Evolutionary conservation across 345 rosid species (phyloP), one percentile per base, ranked within the genome.

Genomic region (Conringia planisiliqua): DNA sequence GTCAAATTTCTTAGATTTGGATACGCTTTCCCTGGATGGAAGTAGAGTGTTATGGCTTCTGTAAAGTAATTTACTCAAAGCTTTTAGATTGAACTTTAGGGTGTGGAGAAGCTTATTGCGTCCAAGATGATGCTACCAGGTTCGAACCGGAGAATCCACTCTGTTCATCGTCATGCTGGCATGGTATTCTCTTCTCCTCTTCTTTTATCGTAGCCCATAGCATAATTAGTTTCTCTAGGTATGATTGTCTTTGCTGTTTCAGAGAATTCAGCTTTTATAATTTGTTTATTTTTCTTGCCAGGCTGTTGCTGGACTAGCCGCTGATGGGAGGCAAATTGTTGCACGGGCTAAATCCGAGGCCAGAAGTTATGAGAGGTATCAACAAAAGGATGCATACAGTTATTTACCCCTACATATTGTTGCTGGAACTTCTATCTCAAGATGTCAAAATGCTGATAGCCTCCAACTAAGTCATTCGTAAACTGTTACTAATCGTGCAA

Each of bases 271-370:
- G 10, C 11, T 36, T 36, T 36, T 32, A 6, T 32, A 4, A 8
- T 36, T 9, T 36, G 9, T 9, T 36, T 36, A 9, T 1, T 6
- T 36, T 11, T 8, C 3, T 35, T 78, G 48, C 65, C 75, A 94
- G 99, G 96, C 97, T 77, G 99, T 94, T 65, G 96, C 97, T 62
- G 99, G 99, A 43, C 86, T 94, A 75, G 99, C 99, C 50, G 99
- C 97, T 60, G 97, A 94, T 74, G 97, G 99, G 27, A 88, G 98
- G 51, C 98, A 91, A 72, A 93, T 93, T 52, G 97, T 93, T 74
- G 90, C 98, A 0, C 85, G 98, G 30, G 91, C 96, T 18, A 91
- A 91, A 81, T 79, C 90, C 46, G 98, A 93, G 83, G 97, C 98
- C 2, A 83, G 83, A 66, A 88, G 82, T 65, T 93, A 93, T 65